Evolutionary conservation across 2,329 filamentous ascomycete genomes (phyloP).

Genomic region (Exophiala sp.): DNA sequence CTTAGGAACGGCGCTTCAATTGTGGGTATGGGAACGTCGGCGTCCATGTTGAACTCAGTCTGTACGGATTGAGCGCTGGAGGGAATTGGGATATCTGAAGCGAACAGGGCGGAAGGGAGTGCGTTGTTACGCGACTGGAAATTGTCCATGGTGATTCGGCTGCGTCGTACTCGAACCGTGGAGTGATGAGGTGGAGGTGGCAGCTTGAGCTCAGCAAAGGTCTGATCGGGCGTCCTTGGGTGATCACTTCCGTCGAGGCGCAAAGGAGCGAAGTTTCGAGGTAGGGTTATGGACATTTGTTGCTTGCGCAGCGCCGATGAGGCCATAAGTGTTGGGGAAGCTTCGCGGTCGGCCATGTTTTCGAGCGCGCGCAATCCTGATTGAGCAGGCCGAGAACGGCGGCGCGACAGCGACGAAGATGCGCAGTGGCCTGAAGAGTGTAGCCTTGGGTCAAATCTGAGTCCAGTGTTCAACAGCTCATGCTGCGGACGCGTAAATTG

Average conservation of each 20-base stretch:
- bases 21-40: slow-evolving; percentile 31
- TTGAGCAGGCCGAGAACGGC: neutral
- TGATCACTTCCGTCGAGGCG: slow-evolving; percentile 37
- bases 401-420: slow-evolving; percentile 2
- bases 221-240: slow-evolving; percentile 44
- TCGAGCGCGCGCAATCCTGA: neutral
- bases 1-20: slow-evolving; percentile 18
- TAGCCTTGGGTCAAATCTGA: slow-evolving; percentile 13
- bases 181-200: slow-evolving; percentile 46
- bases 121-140: slow-evolving; percentile 36
- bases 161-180: slow-evolving; percentile 40
- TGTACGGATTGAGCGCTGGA: slow-evolving; percentile 30
- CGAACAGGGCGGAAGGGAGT: slow-evolving; percentile 29
- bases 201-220: slow-evolving; percentile 37
- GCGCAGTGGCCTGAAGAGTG: slow-evolving; percentile 14
- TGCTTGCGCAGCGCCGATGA: slow-evolving; percentile 35
- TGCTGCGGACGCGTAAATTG: slow-evolving; percentile 20
- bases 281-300: slow-evolving; percentile 44
- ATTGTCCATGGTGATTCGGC: slow-evolving; percentile 37
- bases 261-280: slow-evolving; percentile 43
- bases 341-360: slow-evolving; percentile 23
- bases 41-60: slow-evolving; percentile 19
- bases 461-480: slow-evolving; percentile 15
- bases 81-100: slow-evolving; percentile 40
- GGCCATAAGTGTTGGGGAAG: slow-evolving; percentile 24